Percentiles rank a stretch among this genome's conserved stretches.
phyloP scores from a whole-genome alignment of 495 filamentous ascomycete genomes.

The Podospora conica region DNA sequence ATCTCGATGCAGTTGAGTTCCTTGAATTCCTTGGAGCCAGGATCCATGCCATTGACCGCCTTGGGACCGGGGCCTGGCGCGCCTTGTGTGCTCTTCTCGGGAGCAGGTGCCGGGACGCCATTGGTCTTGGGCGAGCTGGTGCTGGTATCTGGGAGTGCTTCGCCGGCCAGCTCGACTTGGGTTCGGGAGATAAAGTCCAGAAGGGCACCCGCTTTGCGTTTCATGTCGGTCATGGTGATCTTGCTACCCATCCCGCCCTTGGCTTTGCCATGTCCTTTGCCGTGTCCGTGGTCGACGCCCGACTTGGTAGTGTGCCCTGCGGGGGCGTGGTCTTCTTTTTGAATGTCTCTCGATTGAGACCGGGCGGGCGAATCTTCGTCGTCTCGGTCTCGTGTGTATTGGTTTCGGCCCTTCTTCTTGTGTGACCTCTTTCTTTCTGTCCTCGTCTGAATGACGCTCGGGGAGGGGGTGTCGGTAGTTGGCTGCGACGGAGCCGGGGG shows the following conservation, averaged over 20 bases:
- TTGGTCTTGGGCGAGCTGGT: constrained; percentile 22
- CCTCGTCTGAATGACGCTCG: constrained; percentile 25
- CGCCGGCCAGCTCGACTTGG: constrained; percentile 79
- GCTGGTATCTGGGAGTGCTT: constrained; percentile 19
- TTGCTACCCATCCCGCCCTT: constrained; percentile 50
- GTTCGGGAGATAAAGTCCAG: constrained; percentile 86
- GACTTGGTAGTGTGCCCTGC: constrained; percentile 19
- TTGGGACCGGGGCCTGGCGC: background rate
- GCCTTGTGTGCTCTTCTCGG: background rate
- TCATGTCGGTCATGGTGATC: constrained; percentile 88
- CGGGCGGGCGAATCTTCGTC: constrained; percentile 61
- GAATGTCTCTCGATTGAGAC: constrained; percentile 59
- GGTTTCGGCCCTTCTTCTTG: constrained; percentile 78
- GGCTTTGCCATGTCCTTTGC: constrained; percentile 29
- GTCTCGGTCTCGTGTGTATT: constrained; percentile 75
- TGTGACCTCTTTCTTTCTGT: constrained; percentile 42
- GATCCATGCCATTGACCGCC: constrained; percentile 4
- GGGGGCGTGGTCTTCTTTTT: constrained; percentile 31
- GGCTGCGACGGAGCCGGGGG: constrained; percentile 29
- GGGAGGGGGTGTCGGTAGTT: constrained; percentile 50
- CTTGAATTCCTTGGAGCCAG: constrained; percentile 48
- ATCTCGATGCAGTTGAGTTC: constrained; percentile 67
- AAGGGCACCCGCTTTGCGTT: constrained; percentile 72
- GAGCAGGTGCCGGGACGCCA: background rate
- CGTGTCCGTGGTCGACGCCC: constrained; percentile 7